Evolutionary conservation across 1,284 basidiomycete genomes (phyloP).

Genomic region (Pterula multifida): DNA sequence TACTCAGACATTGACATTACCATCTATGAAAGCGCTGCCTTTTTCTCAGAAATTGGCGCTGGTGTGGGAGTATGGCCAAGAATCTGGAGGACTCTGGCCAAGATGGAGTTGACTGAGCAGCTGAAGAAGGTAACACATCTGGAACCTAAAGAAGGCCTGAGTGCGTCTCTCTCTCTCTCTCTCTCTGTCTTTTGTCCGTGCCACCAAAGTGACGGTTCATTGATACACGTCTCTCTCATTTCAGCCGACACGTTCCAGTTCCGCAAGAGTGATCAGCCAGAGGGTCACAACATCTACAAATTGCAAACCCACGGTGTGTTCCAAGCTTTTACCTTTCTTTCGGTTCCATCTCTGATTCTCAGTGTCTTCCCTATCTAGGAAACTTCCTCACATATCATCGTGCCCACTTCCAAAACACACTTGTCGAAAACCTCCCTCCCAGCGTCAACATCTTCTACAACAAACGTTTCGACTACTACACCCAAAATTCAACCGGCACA

Average conservation of each 20-base stretch:
- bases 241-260: slow-evolving; percentile 1
- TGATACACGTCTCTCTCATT: not conserved
- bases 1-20: slow-evolving; percentile 39
- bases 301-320: not conserved
- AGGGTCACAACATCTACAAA: slow-evolving; percentile 1
- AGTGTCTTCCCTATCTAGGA: not conserved
- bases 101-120: slow-evolving; percentile 32
- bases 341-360: not conserved
- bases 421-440: slow-evolving; percentile 29
- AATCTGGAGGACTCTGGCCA: slow-evolving; percentile 34
- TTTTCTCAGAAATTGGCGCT: slow-evolving; percentile 40
- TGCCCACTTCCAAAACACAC: slow-evolving; percentile 35
- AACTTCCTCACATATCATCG: slow-evolving; percentile 20
- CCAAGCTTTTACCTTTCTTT: not conserved
- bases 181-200: no score
- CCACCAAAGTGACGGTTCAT: no score
- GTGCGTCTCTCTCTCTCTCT: not conserved
- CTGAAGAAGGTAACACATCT: not conserved
- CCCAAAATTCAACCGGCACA: slow-evolving; percentile 20
- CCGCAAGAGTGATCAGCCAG: slow-evolving; percentile 1
- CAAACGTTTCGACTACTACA: slow-evolving; percentile 38
- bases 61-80: slow-evolving; percentile 44
- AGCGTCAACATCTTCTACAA: slow-evolving; percentile 28
- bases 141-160: not conserved
- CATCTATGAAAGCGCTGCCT: slow-evolving; percentile 36